Evolutionary conservation across 768 basidiomycete species (phyloP), one percentile per base, ranked within the genome.

Genomic region (Collybiopsis confluens): DNA sequence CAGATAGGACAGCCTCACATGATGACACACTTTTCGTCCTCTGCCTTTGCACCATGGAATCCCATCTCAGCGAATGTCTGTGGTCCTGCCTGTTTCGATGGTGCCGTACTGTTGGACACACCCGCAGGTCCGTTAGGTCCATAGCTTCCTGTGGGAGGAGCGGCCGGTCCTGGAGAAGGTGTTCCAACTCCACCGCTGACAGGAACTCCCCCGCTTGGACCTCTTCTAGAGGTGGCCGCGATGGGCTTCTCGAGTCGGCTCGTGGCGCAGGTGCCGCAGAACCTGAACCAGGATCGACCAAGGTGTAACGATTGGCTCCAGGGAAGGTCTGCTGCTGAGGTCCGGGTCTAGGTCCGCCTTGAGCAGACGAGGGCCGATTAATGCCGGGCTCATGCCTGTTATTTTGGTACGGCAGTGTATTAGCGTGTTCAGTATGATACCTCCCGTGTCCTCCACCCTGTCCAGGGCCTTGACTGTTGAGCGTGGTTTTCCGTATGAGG

Each of bases 41-140:
- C 83, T 41, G 82, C 79, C 62, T 88, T 90, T 24, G 77, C 81
- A 11, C 86, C 85, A 28, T 85, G 80, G 63, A 93, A 87, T 0
- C 94, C 94, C 93, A 97, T 94, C 75, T 96, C 93, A 20, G 86
- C 89, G 70, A 97, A 95, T 41, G 92, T 94, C 62, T 85, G 76
- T 1, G 89, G 81, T 1, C 84, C 78, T 7, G 58, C 30, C 7
- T 33, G 21, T 51, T 63, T 70, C 16, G 53, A 41, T 13, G 59
- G 26, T 9, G 43, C 35, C 7, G 59, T n/a, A 62, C 33, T 42
- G 48, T n/a, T n/a, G 52, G 41, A 2, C 60, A 18, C 45, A 27
- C 24, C 4, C 9, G 18, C 26, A 18, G n/a, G 45, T n/a, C 26
- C 4, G 26, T 15, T 38, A 11, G 2, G 3, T 26, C 26, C 16